Evolutionary conservation across 1,284 basidiomycete genomes (phyloP).

Genomic region (Papiliotrema flavescens): DNA sequence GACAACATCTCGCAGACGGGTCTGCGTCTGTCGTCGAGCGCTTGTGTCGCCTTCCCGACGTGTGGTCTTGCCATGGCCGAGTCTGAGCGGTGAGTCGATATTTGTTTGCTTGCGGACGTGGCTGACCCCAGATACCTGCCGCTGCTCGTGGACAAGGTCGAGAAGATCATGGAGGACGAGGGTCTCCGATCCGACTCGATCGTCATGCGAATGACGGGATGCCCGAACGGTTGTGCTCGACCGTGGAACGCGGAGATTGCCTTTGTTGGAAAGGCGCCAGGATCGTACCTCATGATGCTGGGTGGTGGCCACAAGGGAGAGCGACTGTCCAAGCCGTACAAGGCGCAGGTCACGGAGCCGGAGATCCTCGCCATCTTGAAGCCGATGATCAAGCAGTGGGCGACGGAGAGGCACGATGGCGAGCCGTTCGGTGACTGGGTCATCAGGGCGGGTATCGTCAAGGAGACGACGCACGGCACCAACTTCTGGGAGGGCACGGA

Average conservation of each 20-base stretch:
- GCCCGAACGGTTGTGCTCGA: slow-evolving; percentile 88
- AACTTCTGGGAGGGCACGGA: slow-evolving; percentile 69
- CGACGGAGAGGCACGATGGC: slow-evolving; percentile 79
- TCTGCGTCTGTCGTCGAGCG: slow-evolving; percentile 78
- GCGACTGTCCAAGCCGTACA: slow-evolving; percentile 72
- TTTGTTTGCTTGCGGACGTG: background rate
- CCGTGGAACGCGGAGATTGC: slow-evolving; percentile 97
- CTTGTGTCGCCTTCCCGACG: slow-evolving; percentile 97
- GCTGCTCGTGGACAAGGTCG: slow-evolving; percentile 88
- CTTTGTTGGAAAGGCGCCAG: slow-evolving; percentile 94
- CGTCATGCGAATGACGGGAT: slow-evolving; percentile 97
- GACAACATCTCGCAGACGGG: slow-evolving; percentile 82
- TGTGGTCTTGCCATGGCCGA: slow-evolving; percentile 95
- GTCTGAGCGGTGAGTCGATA: slow-evolving; percentile 58
- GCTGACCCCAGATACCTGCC: slow-evolving; percentile 70
- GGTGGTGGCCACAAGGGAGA: slow-evolving; percentile 94
- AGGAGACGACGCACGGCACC: slow-evolving; percentile 69
- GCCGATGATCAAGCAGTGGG: slow-evolving; percentile 92
- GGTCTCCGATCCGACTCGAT: slow-evolving; percentile 91
- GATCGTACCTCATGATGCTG: slow-evolving; percentile 89
- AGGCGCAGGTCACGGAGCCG: slow-evolving; percentile 86
- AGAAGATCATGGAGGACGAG: slow-evolving; percentile 88
- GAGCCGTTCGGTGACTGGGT: slow-evolving; percentile 96
- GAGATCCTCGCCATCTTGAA: slow-evolving; percentile 86
- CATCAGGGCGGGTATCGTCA: slow-evolving; percentile 79